A percentile compares a stretch with the other conserved stretches of the same genome.
Conservation (phyloP, 441 rosid species). For the Arabidopsis lyrata region DNA sequence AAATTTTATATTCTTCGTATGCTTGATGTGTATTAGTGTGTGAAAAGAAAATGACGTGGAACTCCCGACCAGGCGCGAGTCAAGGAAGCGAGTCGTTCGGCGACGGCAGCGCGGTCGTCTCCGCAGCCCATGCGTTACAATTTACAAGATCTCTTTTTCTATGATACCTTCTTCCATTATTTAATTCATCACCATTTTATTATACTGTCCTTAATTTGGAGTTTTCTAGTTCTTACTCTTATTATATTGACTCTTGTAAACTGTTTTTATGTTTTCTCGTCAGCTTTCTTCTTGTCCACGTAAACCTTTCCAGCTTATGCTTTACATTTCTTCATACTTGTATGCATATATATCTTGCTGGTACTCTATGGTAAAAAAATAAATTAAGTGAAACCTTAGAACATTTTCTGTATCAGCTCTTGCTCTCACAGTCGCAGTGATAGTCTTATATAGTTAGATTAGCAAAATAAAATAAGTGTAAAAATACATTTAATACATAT, state of each 20-base stretch:
- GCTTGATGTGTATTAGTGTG: background rate
- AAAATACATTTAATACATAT: constrained; percentile 5
- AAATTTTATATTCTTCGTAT: background rate
- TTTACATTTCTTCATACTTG: background rate
- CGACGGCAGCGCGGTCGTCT: constrained; percentile 78
- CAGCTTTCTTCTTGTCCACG: constrained; percentile 34
- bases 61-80: constrained; percentile 56
- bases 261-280: constrained; percentile 21
- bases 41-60: constrained; percentile 39
- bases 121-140: constrained; percentile 58
- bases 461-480: background rate
- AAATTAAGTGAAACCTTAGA: background rate
- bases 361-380: no score
- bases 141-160: constrained; percentile 55
- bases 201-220: background rate
- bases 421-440: constrained; percentile 8
- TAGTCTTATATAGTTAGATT: background rate
- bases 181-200: constrained; percentile 5
- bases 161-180: constrained; percentile 13
- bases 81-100: constrained; percentile 76
- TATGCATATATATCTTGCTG: background rate
- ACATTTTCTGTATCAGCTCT: constrained; percentile 1
- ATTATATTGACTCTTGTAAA: background rate
- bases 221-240: constrained; percentile 2
- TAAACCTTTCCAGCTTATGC: background rate